Percentiles rank a stretch among this genome's conserved stretches.
These are phyloP conservation scores for Podaxis sp. DNA, from an alignment of 768 basidiomycete genomes.

Conservation along the genomic window DNA sequence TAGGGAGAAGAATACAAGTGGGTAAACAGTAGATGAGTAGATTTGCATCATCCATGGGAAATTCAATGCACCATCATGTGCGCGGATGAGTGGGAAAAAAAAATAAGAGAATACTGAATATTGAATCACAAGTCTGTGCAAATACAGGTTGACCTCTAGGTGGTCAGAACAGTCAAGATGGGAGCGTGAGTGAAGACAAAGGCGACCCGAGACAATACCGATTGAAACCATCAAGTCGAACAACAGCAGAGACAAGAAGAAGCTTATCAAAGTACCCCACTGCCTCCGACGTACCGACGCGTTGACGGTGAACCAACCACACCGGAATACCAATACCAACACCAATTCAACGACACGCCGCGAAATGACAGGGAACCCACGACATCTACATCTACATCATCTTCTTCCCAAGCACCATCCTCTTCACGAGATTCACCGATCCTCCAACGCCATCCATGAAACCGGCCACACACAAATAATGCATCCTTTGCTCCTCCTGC, in stretches of 20 bases:
- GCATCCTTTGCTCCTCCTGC: neutral
- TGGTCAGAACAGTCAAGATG: too few relatives aligned
- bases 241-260: neutral
- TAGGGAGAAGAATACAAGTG: too few relatives aligned
- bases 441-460: neutral
- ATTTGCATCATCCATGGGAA: too few relatives aligned
- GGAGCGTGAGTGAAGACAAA: too few relatives aligned
- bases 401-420: neutral
- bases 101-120: too few relatives aligned
- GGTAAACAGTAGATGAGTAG: too few relatives aligned
- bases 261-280: neutral
- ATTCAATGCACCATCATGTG: too few relatives aligned
- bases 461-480: neutral
- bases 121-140: too few relatives aligned
- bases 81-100: too few relatives aligned
- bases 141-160: too few relatives aligned
- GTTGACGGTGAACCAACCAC: neutral
- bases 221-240: neutral
- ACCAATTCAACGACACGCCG: neutral
- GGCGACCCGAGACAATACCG: neutral
- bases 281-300: neutral
- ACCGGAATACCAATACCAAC: neutral
- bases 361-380: neutral
- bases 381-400: neutral
- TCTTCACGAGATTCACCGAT: constrained; percentile 5